Evolutionary conservation across 2,329 filamentous ascomycete genomes (phyloP), one percentile per base, ranked within the genome.

Genomic region (Penicillium sp.): DNA sequence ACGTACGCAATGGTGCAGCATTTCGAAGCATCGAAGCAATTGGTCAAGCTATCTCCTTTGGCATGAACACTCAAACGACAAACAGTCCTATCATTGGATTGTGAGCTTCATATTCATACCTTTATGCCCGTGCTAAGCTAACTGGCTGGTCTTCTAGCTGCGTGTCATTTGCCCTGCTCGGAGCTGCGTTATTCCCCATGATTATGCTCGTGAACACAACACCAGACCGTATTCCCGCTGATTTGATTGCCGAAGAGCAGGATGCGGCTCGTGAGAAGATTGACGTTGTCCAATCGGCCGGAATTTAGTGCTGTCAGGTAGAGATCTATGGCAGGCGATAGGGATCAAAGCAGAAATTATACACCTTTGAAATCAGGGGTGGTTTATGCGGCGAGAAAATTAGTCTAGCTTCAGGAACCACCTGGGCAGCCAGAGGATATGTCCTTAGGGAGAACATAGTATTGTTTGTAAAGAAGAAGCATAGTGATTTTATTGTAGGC

Each of bases 1-100:
- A 72, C 26, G 68, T 72, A n/a, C 67, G 69, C 1, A 72, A 71
- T 40, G 69, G 69, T 5, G 69, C 69, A 26, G 67, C 67, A 28
- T 71, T 72, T 47, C 60, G 68, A 42, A 71, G 68, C 29, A 61
- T 72, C 5, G 69, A 72, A 55, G 68, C 69, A 5, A 49, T 71
- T 20, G 69, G 69, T 16, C 69, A 72, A 49, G 69, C 69, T 3
- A 65, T 72, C 48, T 65, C 69, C 0, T 71, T 71, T 9, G 67
- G 68, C 26, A 70, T 72, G 62, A 72, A 72, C 44, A 71, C 69
- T 13, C 65, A 71, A 40, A 69, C 65, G 20, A 60, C 62, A 26
- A 65, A 62, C 22, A 59, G 63, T 35, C 67, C 69, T 26, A 50
- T 71, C 4, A 56, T 68, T 44, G 69, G 68, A 49, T 70, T 71